Evolutionary conservation across 2,329 filamentous ascomycete species (phyloP).

Genomic region (Neoarthrinium moseri): DNA sequence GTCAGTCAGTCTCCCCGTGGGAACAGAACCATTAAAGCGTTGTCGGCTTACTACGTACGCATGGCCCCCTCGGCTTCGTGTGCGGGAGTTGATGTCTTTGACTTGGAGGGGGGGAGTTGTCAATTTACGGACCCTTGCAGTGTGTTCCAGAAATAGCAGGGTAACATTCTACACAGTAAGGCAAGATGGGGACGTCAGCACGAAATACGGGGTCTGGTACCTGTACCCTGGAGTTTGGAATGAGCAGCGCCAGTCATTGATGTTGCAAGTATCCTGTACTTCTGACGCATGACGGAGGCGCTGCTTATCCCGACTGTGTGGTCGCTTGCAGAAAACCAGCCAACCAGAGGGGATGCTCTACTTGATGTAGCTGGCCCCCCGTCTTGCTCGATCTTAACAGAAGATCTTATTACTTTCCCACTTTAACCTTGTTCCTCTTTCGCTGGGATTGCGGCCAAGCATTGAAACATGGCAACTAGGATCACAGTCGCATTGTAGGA

Average conservation of each 20-base stretch:
- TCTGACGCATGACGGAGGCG: not conserved
- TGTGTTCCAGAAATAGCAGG: not conserved
- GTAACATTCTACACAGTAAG: too few species aligned
- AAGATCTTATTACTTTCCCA: conserved; percentile 4
- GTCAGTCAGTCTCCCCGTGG: too few species aligned
- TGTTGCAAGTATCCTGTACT: not conserved
- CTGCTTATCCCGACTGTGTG: conserved; percentile 5
- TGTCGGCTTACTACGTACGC: too few species aligned
- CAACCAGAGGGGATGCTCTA: not conserved
- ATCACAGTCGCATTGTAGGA: not conserved
- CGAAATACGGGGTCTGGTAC: not conserved
- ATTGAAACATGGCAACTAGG: not conserved
- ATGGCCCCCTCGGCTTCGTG: too few species aligned
- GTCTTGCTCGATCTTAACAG: conserved; percentile 1
- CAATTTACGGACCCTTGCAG: not conserved
- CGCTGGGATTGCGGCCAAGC: not conserved
- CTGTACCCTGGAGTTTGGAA: not conserved
- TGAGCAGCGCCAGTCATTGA: not conserved
- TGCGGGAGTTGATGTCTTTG: not conserved
- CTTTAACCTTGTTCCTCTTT: not conserved
- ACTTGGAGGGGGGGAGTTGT: not conserved
- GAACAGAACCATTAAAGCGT: too few species aligned
- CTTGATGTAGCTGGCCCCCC: too few species aligned
- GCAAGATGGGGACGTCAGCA: not conserved
- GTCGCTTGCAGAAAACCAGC: not conserved